Evolutionary conservation across 2,329 filamentous ascomycete genomes (phyloP).

Genomic region (Phyllosticta citrichinensis): DNA sequence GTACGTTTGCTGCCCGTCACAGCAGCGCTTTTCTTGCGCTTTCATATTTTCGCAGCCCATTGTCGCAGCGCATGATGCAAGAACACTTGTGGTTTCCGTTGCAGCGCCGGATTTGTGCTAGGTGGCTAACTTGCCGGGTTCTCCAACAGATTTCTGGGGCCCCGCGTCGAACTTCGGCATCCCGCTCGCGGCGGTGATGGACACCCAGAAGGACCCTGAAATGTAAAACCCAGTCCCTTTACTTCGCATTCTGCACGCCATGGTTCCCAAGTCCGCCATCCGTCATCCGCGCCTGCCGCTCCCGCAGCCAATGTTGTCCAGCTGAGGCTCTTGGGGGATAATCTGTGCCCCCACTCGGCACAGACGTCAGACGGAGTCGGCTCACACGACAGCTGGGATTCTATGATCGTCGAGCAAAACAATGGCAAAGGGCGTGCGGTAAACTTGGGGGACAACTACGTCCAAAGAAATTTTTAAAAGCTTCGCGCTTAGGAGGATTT

Average conservation of each 20-base stretch:
- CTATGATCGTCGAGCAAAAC: neutral
- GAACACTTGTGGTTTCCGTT: neutral
- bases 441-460: neutral
- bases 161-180: constrained; percentile 45
- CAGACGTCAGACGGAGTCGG: neutral
- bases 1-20: constrained; percentile 28
- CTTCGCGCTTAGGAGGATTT: neutral
- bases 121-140: neutral
- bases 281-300: neutral
- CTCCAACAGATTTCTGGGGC: constrained; percentile 40
- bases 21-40: neutral
- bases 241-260: neutral
- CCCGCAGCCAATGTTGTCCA: neutral
- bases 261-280: neutral
- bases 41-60: neutral
- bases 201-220: constrained; percentile 44
- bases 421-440: neutral
- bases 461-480: neutral
- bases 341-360: neutral
- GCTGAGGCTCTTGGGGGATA: neutral
- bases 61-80: neutral
- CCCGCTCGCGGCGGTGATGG: constrained; percentile 43
- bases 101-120: neutral
- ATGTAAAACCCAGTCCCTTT: constrained; percentile 28
- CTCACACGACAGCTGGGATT: neutral